Evolutionary conservation across 73 alveolate species (phyloP), one percentile per base, ranked within the genome.

Genomic region (Vitrella brassicaformis): DNA sequence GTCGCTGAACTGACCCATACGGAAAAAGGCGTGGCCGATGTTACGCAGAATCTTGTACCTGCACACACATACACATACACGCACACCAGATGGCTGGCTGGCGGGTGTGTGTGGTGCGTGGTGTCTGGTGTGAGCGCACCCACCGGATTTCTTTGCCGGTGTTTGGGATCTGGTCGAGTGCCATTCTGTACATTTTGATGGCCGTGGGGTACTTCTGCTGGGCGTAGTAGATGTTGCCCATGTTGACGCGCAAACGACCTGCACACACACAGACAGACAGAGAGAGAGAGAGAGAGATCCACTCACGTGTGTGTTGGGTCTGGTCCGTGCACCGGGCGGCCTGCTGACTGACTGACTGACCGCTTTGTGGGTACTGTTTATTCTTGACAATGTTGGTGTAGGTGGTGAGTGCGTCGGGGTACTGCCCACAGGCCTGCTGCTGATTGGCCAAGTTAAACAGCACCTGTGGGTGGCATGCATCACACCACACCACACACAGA

Each of bases 121-220:
- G n/a, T n/a, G n/a, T n/a, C n/a, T n/a, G n/a, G n/a, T n/a, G n/a
- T n/a, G n/a, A n/a, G n/a, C n/a, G n/a, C n/a, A n/a, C n/a, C n/a
- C n/a, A n/a, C n/a, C n/a, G n/a, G n/a, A n/a, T n/a, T n/a, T n/a
- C n/a, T n/a, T n/a, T n/a, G 14, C 56, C 56, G 4, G 56, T 93
- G 71, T 94, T 92, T 26, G 96, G 95, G 29, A 95, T 96, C 77
- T 91, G 94, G 90, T 97, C 99, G 29, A 94, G 94, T 0, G 99
- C 99, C 98, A 95, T 97, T 73, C 94, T 86, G 93, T 95, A 97
- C 74, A 72, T 94, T 73, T 93, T 97, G 56, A 97, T 95, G 27
- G 99, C 99, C 28, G 93, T 89, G 47, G 96, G 87, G 85, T 88
- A 97, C 87, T 97, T 97, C 68, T 92, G 94, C 84, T 97, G 96